Evolutionary conservation across 768 basidiomycete genomes (phyloP), one percentile per base, ranked within the genome.

Genomic region (Mycena pura): DNA sequence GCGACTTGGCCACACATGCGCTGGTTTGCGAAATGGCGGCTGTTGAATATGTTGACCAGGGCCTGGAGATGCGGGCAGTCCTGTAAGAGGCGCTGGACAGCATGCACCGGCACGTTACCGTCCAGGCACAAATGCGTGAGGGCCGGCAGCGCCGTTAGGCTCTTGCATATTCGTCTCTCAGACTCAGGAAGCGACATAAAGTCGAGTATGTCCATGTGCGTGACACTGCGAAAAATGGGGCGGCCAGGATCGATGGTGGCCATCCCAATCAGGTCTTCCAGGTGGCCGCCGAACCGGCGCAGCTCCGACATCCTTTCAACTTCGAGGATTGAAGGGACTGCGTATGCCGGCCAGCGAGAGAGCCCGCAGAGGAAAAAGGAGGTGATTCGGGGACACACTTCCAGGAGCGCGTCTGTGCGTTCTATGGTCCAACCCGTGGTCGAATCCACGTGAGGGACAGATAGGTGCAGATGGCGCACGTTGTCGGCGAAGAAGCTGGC

Each of bases 151-250:
- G 39, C 31, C 14, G 31, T 11, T 9, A 63, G 50, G 25, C 28
- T 24, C 1, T 29, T 14, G 17, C n/a, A 52, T 14, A 63, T 28
- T 15, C 4, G 32, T n/a, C n/a, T n/a, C n/a, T n/a, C n/a, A 4
- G 17, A 14, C 5, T 28, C 31, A 28, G 15, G 27, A 13, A 45
- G n/a, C 14, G 7, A 2, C 15, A 52, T 14, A 7, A 21, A 32
- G 31, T 63, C 62, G 25, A 63, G 54, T 5, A 58, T 21, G 22
- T 63, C 62, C 56, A 63, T 31, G 31, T 63, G 62, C 14, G 62
- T 63, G 15, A 63, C 49, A 17, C 6, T 24, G 29, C 22, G 19
- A 34, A 58, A 63, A 21, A 45, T 14, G 2, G 62, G n/a, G 5
- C 21, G 49, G 9, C 7, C 22, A 22, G 57, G 39, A 21, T 52